Evolutionary conservation across 148 eudicot genomes (phyloP), one percentile per base, ranked within the genome.

Genomic region (Heliosperma pusillum): DNA sequence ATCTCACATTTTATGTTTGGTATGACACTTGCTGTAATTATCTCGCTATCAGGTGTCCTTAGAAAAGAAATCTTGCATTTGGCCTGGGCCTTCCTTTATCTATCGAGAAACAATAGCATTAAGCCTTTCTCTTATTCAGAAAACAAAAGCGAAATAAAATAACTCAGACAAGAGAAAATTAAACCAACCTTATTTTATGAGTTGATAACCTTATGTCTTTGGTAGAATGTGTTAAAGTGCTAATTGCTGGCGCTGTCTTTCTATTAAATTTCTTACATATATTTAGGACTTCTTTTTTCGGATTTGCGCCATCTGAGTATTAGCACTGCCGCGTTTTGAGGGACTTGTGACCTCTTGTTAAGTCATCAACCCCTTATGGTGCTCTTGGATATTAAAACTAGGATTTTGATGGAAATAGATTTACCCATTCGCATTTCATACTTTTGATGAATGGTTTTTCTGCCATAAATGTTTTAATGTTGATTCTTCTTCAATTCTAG

Each of bases 401-500:
- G 27, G 64, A 59, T 11, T 57, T 59, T 59, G 29, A 24, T 22
- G 64, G 26, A 59, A 6, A 36, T 36, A 36, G 8, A 36, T 36
- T 47, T 47, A 6, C 10, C 26, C 2, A 9, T 58, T 0, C 25
- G 26, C 26, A 58, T 20, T 58, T 58, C 63, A 58, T 58, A 58
- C 25, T 58, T 58, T 58, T 10, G 26, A 22, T 58, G 26, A 58
- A 58, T 10, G 63, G 29, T 59, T 8, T 58, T 36, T 59, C 64
- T 2, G 68, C 74, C 73, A 57, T 70, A 63, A 25, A 65, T 63
- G 59, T 42, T 82, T 45, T 63, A 58, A 29, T 56, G 78, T 72
- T 65, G 47, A 15, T 73, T 20, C 56, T 72, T 33, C 65, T 85
- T 69, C 24, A 70, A 57, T 74, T 87, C 73, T 66, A 91, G 97